Conservation (phyloP, 2,329 filamentous ascomycete genomes). For the Ceratocystis cacaofunesta region DNA sequence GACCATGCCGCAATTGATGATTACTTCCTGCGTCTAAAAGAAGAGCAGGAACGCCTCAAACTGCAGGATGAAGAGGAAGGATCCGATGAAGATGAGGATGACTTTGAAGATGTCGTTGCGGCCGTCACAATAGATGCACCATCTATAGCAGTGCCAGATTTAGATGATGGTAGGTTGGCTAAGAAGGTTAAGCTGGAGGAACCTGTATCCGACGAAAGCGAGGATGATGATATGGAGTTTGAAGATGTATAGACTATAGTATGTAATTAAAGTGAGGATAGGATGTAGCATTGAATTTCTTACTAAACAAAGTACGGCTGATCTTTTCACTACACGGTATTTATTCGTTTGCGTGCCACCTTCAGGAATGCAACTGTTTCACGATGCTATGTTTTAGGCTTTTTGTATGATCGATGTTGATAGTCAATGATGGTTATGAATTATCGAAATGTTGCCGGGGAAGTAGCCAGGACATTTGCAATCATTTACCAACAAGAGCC, state of each 20-base stretch:
- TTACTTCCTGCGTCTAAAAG: conserved; percentile 52
- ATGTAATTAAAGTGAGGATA: not conserved
- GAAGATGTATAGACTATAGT: conserved; percentile 34
- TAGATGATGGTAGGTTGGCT: conserved; percentile 19
- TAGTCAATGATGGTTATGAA: no score
- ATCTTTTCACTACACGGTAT: not conserved
- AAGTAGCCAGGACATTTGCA: no score
- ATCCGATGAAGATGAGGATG: conserved; percentile 23
- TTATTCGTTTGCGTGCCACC: not conserved
- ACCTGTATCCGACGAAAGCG: conserved; percentile 28
- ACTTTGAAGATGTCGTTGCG: conserved; percentile 38
- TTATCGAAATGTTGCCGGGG: no score
- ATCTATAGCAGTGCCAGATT: conserved; percentile 14
- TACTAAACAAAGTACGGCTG: no score
- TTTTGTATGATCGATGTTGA: no score
- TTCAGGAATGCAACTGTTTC: not conserved
- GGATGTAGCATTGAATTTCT: no score
- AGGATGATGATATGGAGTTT: conserved; percentile 40
- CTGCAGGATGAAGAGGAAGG: conserved; percentile 21
- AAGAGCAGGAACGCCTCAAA: conserved; percentile 35
- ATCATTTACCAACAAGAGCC: no score
- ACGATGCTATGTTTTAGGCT: not conserved
- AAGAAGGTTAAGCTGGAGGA: conserved; percentile 50
- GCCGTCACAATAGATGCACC: conserved; percentile 18
- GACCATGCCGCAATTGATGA: conserved; percentile 47